Evolutionary conservation across 257 asterid genomes (phyloP), one percentile per base, ranked within the genome.

Genomic region (Nicotiana knightiana): DNA sequence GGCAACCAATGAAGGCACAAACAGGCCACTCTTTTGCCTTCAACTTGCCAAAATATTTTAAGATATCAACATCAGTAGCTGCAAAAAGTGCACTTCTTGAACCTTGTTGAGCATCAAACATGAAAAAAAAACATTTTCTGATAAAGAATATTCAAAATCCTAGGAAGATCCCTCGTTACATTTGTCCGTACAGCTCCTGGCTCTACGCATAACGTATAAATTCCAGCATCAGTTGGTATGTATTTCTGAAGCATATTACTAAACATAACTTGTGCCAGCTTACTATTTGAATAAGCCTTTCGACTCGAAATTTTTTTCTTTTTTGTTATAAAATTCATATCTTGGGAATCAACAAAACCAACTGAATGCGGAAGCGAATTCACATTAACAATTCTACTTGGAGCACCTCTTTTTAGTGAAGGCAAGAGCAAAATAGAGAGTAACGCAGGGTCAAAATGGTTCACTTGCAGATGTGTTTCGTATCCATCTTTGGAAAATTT

Each of bases 161-260:
- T 78, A 17, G 80, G 80, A 53, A 83, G 77, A 83, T 83, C 83
- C 7, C 97, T 90, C 87, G 91, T 98, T n/a, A 96, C 98, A 86
- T 96, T 96, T 76, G 98, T 94, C 51, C 93, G 97, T 82, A 94
- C 98, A 80, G 93, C 85, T 87, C 99, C 99, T 21, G 99, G 98
- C 54, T 97, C 93, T 80, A 90, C 95, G 82, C 99, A 96, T 16
- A 87, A 82, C 70, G 90, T 86, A 80, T 90, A 89, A 86, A 96
- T 89, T 77, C 97, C 97, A 83, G 97, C 88, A 93, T 96, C 97
- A 67, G 91, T 85, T 64, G 98, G 97, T 86, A 96, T 81, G 76
- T 91, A 85, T 86, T 96, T 96, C 59, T 94, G 96, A 77, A 96
- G 94, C 81, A 93, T 91, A 84, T 96, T 94, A 87, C 95, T 92